These are phyloP conservation scores for Phalaenopsis equestris DNA, from an alignment of 106 monocot species.

Conservation along the genomic window DNA sequence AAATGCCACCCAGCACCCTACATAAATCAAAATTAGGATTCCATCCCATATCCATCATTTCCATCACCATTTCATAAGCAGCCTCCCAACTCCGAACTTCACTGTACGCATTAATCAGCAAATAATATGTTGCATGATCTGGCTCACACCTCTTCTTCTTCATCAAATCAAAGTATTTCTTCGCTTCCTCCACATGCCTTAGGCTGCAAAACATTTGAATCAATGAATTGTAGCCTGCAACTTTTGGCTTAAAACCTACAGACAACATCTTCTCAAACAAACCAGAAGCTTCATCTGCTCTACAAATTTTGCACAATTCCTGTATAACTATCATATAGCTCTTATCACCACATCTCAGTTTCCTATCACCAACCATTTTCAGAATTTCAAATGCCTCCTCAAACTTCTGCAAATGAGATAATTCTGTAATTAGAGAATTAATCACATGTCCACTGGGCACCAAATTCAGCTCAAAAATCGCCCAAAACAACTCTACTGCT, in stretches of 20 bases:
- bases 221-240: slow-evolving; percentile 22
- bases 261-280: slow-evolving; percentile 23
- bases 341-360: slow-evolving; percentile 13
- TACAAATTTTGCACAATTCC: slow-evolving; percentile 19
- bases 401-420: slow-evolving; percentile 17
- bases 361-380: slow-evolving; percentile 13
- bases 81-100: slow-evolving; percentile 14
- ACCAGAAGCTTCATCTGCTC: slow-evolving; percentile 19
- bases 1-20: slow-evolving; percentile 16
- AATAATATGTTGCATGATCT: slow-evolving; percentile 25
- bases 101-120: slow-evolving; percentile 28
- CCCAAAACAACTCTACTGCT: slow-evolving; percentile 22
- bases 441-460: slow-evolving; percentile 27
- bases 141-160: slow-evolving; percentile 23
- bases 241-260: slow-evolving; percentile 25
- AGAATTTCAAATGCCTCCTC: slow-evolving; percentile 30
- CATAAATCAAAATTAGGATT: slow-evolving; percentile 19
- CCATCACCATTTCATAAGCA: slow-evolving; percentile 28
- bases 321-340: slow-evolving; percentile 19
- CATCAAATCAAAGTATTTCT: slow-evolving; percentile 26
- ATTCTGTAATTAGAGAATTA: slow-evolving; percentile 21
- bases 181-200: slow-evolving; percentile 20
- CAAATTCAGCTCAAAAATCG: slow-evolving; percentile 18
- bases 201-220: slow-evolving; percentile 25
- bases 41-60: slow-evolving; percentile 33